Evolutionary conservation across 352 stramenopile genomes (phyloP), one percentile per base, ranked within the genome.

Genomic region (Pythium phragmiticola): DNA sequence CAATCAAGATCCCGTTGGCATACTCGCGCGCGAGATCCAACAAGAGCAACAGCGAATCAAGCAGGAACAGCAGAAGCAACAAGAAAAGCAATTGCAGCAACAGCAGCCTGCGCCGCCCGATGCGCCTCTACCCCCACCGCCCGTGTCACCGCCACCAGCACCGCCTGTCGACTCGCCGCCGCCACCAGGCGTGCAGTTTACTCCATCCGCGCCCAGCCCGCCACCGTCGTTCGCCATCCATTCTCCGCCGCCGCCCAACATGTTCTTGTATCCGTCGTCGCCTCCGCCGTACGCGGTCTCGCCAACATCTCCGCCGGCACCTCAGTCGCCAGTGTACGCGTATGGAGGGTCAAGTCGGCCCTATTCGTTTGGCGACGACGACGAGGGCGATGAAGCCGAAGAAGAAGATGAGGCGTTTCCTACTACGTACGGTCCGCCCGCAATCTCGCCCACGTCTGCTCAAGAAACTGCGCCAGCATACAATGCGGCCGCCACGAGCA

Each of bases 321-420:
- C 63, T 2, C 43, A 54, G 4, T 68, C 58, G 7, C 63, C 68
- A 19, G 39, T 39, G 28, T 37, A 28, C 4, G 8, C 13, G 26
- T 47, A 60, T 46, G n/a, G 46, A n/a, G 30, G 17, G 3, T 42
- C 49, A 4, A 7, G 42, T 37, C 16, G 21, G 4, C 8, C 54
- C 5, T 48, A 48, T 26, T 9, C 51, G 8, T 66, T 66, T 48
- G 37, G 21, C 8, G 50, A 66, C 26, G 59, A 66, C 12, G 59
- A 66, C 9, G 39, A 72, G 28, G 72, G 84, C 60, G 78, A 81
- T 52, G 77, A 81, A 55, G 77, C 77, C 42, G 76, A 84, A n/a
- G 82, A 90, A 65, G 81, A 92, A 74, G 82, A 93, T 36, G 84
- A 93, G 68, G 82, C 77, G 23, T 91, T 93, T 56, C 84, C 84